Percentiles rank a stretch among this genome's conserved stretches.
Conservation (phyloP, 257 asterid species). For the Petunia secreta region DNA sequence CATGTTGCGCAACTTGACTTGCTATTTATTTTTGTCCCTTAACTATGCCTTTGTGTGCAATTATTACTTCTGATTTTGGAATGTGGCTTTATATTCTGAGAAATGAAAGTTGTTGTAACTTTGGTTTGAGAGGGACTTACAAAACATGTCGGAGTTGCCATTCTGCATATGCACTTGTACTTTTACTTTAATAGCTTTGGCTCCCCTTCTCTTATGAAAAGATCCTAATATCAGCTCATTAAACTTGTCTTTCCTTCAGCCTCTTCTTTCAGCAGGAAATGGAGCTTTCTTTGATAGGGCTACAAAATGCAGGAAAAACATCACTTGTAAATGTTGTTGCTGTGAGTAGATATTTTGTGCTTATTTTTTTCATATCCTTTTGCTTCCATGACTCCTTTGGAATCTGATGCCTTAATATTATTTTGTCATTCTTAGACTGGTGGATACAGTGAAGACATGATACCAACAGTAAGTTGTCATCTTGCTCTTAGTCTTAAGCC, state of each 20-base stretch:
- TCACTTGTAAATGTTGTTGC: slow-evolving; percentile 96
- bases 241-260: slow-evolving; percentile 46
- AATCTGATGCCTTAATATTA: slow-evolving; percentile 29
- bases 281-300: slow-evolving; percentile 98
- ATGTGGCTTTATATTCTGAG: neutral
- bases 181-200: neutral
- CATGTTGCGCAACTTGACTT: neutral
- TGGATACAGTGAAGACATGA: slow-evolving; percentile 99
- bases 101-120: neutral
- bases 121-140: neutral
- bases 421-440: slow-evolving; percentile 65
- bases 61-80: neutral
- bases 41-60: neutral
- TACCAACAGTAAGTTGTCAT: slow-evolving; percentile 78
- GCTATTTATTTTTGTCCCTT: slow-evolving; percentile 11
- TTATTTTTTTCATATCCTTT: neutral
- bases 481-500: slow-evolving; percentile 17
- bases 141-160: neutral
- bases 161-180: neutral
- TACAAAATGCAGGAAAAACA: slow-evolving; percentile 98
- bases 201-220: neutral
- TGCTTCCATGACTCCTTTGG: slow-evolving; percentile 15
- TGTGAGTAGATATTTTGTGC: slow-evolving; percentile 53
- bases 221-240: neutral
- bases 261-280: slow-evolving; percentile 99